phyloP scores from a whole-genome alignment of 2,329 filamentous ascomycete species.

The Trichothecium roseum region DNA sequence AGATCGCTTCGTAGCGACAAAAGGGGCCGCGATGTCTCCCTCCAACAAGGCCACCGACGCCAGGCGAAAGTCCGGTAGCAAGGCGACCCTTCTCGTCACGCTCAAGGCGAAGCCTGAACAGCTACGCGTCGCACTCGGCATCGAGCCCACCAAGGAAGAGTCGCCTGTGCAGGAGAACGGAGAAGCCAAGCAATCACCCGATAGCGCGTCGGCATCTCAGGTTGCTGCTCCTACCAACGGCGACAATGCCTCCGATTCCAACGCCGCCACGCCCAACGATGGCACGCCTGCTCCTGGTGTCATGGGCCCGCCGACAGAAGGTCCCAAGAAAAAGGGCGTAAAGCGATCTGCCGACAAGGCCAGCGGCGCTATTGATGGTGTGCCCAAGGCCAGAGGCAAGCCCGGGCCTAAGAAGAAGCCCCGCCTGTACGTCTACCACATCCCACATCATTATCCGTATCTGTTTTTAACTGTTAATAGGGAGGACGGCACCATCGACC shows the following conservation, averaged over 20 bases:
- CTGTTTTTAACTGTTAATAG: constrained; percentile 20
- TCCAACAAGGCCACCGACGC: constrained; percentile 19
- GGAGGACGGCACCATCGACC: constrained; percentile 54
- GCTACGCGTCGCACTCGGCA: constrained; percentile 39
- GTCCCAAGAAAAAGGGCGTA: constrained; percentile 64
- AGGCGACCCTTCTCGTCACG: constrained; percentile 33
- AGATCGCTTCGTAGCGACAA: neutral
- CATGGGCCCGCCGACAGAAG: constrained; percentile 52
- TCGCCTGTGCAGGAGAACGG: constrained; percentile 20
- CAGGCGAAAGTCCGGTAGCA: constrained; percentile 27
- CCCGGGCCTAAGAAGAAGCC: constrained; percentile 96
- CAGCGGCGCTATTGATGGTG: constrained; percentile 50
- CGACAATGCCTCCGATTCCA: constrained; percentile 50
- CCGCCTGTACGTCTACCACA: constrained; percentile 62
- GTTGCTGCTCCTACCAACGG: constrained; percentile 31
- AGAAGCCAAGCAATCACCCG: constrained; percentile 33
- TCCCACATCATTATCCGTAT: neutral
- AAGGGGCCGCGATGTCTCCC: constrained; percentile 20
- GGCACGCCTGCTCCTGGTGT: constrained; percentile 43
- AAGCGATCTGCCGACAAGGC: constrained; percentile 57
- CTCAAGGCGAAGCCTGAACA: constrained; percentile 39
- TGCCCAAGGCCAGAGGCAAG: constrained; percentile 68
- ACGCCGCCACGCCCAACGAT: constrained; percentile 46
- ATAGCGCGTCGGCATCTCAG: constrained; percentile 25
- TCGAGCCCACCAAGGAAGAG: constrained; percentile 31